Base-by-base conservation (phyloP, 1,284 basidiomycete species). In the Austropuccinia psidii region DNA sequence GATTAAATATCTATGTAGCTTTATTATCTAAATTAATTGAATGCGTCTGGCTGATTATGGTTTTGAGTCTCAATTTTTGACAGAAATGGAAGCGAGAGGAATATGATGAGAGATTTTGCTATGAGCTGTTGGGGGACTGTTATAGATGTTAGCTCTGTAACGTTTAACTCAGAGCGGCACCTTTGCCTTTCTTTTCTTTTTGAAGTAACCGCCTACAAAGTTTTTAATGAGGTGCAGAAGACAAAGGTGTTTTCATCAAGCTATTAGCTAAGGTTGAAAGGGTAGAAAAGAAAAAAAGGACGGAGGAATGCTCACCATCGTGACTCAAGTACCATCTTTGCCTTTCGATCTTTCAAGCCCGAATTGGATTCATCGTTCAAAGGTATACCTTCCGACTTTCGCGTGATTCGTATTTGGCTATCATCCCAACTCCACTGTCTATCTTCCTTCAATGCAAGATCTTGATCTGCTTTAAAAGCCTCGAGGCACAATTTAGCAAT, bases 101-200 rank as follows among this genome's bases (percentile, higher is more conserved):
- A n/a, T n/a, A n/a, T n/a, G n/a, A n/a, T n/a, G n/a, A n/a, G n/a
- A n/a, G n/a, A n/a, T n/a, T n/a, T n/a, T n/a, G n/a, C n/a, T n/a
- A n/a, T n/a, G n/a, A n/a, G n/a, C n/a, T n/a, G n/a, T n/a, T n/a
- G n/a, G n/a, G n/a, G n/a, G n/a, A n/a, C n/a, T n/a, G n/a, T n/a
- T n/a, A n/a, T n/a, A n/a, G n/a, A n/a, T n/a, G n/a, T n/a, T n/a
- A n/a, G n/a, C n/a, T n/a, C n/a, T n/a, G n/a, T n/a, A n/a, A n/a
- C n/a, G n/a, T n/a, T n/a, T n/a, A n/a, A n/a, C n/a, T n/a, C n/a
- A n/a, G n/a, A 54, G 52, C 66, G 9, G 37, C 39, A 21, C 52
- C 21, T 45, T 68, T 68, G 7, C 66, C 66, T 37, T 68, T 68
- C 45, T 27, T 49, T n/a, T 68, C 66, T 27, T 68, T 68, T 31